Conservation (phyloP, 177 flowering plant species). For the Vitis hybrid region DNA sequence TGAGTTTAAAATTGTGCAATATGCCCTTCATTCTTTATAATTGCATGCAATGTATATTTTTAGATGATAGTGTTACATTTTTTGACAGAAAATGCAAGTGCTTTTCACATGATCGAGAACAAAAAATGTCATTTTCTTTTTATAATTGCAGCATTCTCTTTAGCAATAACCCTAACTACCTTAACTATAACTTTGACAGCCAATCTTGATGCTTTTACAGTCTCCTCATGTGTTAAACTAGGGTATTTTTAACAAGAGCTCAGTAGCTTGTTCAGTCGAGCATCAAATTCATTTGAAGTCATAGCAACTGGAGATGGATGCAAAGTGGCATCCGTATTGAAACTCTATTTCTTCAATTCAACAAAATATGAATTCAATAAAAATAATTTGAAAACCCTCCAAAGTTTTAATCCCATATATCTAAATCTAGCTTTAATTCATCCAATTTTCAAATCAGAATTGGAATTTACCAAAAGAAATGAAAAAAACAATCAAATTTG, state of each 20-base stretch:
- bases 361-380: constrained; percentile 4
- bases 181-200: constrained; percentile 25
- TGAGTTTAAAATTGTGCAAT: too few relatives aligned
- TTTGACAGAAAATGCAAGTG: too few relatives aligned
- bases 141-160: constrained; percentile 61
- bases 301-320: too few relatives aligned
- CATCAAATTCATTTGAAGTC: too few relatives aligned
- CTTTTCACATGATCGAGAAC: too few relatives aligned
- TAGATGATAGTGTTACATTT: too few relatives aligned
- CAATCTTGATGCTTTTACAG: constrained; percentile 57
- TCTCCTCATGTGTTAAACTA: constrained; percentile 54
- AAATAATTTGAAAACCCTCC: background rate
- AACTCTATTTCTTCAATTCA: background rate
- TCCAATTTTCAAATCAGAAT: background rate
- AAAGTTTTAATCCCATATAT: background rate
- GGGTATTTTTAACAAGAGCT: constrained; percentile 28
- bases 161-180: background rate
- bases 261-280: constrained; percentile 37
- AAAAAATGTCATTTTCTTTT: too few relatives aligned
- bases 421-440: background rate
- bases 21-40: too few relatives aligned
- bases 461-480: background rate
- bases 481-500: background rate
- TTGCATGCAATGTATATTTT: too few relatives aligned
- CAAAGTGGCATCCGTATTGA: too few relatives aligned